Evolutionary conservation across 176 grass and related monocot species (phyloP).

Genomic region (Chrysopogon serrulatus): DNA sequence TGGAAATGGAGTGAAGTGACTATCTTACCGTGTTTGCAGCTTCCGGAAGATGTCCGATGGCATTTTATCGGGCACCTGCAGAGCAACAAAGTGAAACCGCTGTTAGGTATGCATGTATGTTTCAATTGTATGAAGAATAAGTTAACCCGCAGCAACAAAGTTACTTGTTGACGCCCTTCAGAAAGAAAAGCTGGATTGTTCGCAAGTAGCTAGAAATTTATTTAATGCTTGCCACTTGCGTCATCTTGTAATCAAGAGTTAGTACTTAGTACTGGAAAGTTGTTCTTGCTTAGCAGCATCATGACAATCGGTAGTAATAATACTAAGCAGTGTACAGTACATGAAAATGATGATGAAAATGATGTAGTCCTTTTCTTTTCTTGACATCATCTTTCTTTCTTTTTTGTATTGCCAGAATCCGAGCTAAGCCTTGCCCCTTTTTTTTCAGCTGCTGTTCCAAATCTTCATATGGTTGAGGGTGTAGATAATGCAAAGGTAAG

Average conservation of each 20-base stretch:
- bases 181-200: neutral
- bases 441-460: constrained; percentile 71
- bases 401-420: neutral
- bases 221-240: neutral
- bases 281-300: neutral
- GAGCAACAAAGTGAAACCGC: constrained; percentile 85
- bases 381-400: neutral
- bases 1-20: neutral
- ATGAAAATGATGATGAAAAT: too few relatives aligned
- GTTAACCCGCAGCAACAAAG: neutral
- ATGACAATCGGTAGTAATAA: neutral
- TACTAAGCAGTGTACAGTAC: neutral
- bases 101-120: constrained; percentile 43
- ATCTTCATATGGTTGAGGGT: constrained; percentile 89
- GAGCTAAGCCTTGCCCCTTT: neutral
- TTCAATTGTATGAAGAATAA: neutral
- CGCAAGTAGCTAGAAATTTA: neutral
- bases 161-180: neutral
- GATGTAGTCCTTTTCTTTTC: neutral
- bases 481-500: constrained; percentile 81
- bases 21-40: constrained; percentile 37
- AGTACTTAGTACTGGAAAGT: neutral
- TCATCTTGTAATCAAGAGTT: neutral
- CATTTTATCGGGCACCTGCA: constrained; percentile 88
- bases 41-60: constrained; percentile 73